These are phyloP conservation scores for Starmerella bombicola DNA, from an alignment of 805 yeast genomes.

Conservation along the genomic window DNA sequence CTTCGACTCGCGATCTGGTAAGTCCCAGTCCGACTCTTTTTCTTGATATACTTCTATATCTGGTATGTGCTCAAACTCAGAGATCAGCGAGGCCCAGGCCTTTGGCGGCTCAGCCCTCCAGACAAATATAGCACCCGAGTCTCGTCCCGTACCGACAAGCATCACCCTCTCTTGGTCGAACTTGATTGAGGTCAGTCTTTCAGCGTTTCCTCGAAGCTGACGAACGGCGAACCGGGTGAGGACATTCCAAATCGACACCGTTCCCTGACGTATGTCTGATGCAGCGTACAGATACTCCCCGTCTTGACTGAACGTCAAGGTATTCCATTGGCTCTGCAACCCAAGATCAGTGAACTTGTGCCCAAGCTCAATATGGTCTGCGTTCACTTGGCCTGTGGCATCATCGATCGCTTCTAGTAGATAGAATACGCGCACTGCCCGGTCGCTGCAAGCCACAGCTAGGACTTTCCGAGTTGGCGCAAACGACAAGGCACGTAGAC, in stretches of 20 bases:
- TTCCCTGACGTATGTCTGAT: conserved; percentile 10
- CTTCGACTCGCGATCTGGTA: not conserved
- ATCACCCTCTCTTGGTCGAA: conserved; percentile 11
- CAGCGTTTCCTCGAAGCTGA: conserved; percentile 8
- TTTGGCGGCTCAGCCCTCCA: conserved; percentile 15
- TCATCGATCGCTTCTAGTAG: conserved; percentile 2
- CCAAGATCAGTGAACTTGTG: conserved; percentile 12
- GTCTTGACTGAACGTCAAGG: conserved; percentile 10
- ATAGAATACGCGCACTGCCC: conserved; percentile 12
- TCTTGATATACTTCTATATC: conserved; percentile 11
- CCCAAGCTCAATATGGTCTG: conserved; percentile 3
- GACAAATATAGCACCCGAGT: conserved; percentile 13
- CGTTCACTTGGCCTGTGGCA: not conserved
- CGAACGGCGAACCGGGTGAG: conserved; percentile 4
- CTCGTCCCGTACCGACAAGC: conserved; percentile 10
- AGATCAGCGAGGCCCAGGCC: conserved; percentile 13
- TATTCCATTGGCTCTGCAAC: conserved; percentile 10
- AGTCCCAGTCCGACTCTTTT: conserved; percentile 15
- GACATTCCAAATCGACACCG: conserved; percentile 14
- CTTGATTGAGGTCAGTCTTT: conserved; percentile 7
- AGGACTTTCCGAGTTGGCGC: conserved; percentile 3
- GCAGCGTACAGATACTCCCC: conserved; percentile 17
- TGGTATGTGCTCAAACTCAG: conserved; percentile 13
- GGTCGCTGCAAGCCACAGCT: conserved; percentile 14
- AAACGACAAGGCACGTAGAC: conserved; percentile 7